Evolutionary conservation across 768 basidiomycete genomes (phyloP).

Genomic region (Psilocybe tampanensis): DNA sequence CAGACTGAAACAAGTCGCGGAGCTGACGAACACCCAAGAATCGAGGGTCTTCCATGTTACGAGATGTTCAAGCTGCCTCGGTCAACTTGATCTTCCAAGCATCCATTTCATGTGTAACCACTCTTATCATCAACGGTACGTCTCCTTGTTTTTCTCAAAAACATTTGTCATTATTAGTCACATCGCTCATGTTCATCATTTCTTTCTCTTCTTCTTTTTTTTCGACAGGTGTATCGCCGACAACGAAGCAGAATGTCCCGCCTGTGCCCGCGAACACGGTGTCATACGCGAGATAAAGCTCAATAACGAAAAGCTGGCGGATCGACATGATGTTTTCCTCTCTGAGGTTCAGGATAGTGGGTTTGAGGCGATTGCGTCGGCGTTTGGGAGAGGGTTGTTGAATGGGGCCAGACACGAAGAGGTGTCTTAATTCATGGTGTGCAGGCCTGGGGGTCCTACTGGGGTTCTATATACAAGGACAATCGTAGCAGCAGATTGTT

Average conservation of each 20-base stretch:
- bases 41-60: constrained; percentile 95
- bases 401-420: constrained; percentile 42
- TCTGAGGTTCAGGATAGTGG: constrained; percentile 75
- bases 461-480: too few relatives aligned
- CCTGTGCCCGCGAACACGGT: constrained; percentile 84
- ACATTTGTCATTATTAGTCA: too few relatives aligned
- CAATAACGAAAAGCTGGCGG: constrained; percentile 82
- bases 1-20: constrained; percentile 81
- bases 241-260: constrained; percentile 87
- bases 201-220: constrained; percentile 1
- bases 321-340: constrained; percentile 81
- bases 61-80: constrained; percentile 86
- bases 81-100: constrained; percentile 88
- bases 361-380: constrained; percentile 70
- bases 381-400: constrained; percentile 69
- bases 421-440: constrained; percentile 6
- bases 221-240: constrained; percentile 79
- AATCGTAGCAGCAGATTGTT: too few relatives aligned
- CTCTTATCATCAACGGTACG: constrained; percentile 92
- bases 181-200: background rate
- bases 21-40: constrained; percentile 74
- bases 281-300: constrained; percentile 88
- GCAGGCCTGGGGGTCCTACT: too few relatives aligned
- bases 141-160: background rate
- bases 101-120: constrained; percentile 99